A percentile compares a stretch with the other conserved stretches of the same genome.
These are phyloP conservation scores for Globomyces sp. DNA, from an alignment of 371 early-diverging fungal species.

Conservation along the genomic window DNA sequence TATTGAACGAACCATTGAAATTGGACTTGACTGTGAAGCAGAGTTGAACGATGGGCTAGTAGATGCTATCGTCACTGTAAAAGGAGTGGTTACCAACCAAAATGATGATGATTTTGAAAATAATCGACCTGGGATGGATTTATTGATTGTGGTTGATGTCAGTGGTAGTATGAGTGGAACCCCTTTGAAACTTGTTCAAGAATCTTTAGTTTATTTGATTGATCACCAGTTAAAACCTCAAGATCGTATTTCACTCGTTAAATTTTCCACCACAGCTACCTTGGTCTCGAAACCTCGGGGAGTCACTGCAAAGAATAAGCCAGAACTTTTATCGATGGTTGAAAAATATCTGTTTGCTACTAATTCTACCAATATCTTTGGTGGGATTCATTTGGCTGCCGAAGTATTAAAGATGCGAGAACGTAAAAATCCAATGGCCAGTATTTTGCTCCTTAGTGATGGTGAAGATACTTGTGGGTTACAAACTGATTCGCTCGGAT, in stretches of 20 bases:
- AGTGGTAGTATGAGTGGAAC: not conserved
- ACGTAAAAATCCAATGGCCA: not conserved
- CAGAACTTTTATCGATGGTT: not conserved
- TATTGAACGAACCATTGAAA: not conserved
- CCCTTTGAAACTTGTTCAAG: not conserved
- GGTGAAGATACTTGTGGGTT: not conserved
- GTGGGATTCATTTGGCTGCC: not conserved
- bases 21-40: not conserved
- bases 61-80: not conserved
- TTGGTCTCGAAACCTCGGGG: not conserved
- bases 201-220: not conserved
- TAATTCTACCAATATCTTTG: not conserved
- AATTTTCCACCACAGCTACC: not conserved
- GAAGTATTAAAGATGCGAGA: not conserved
- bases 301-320: not conserved
- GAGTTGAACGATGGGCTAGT: not conserved
- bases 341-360: not conserved
- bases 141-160: not conserved
- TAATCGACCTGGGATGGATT: not conserved
- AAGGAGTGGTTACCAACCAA: not conserved
- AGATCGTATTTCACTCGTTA: not conserved
- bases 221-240: not conserved
- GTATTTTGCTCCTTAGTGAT: constrained; percentile 5
- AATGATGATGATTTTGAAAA: not conserved
- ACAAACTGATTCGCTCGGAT: not conserved